Evolutionary conservation across 192 early-diverging fungal species (phyloP).

Genomic region (Linnemannia hyalina): DNA sequence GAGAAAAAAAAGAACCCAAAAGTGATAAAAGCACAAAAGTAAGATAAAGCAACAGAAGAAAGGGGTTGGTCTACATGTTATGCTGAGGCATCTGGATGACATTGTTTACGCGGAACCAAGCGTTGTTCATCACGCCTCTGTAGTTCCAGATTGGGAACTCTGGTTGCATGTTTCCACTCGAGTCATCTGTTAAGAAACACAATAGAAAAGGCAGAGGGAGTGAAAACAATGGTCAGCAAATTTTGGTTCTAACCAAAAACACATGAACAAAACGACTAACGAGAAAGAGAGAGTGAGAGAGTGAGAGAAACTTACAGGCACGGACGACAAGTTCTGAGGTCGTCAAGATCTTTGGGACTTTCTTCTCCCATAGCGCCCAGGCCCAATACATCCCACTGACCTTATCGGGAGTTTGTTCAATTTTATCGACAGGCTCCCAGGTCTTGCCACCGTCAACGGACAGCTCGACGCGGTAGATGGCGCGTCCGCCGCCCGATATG

Average conservation of each 20-base stretch:
- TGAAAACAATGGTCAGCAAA: neutral
- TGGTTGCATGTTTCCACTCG: slow-evolving; percentile 90
- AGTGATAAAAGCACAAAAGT: neutral
- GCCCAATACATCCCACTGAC: slow-evolving; percentile 74
- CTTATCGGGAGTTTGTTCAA: slow-evolving; percentile 58
- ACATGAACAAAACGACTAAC: neutral
- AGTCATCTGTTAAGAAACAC: slow-evolving; percentile 65
- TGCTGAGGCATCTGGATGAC: slow-evolving; percentile 36
- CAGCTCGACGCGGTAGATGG: slow-evolving; percentile 85
- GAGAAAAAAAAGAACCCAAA: neutral
- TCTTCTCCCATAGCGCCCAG: slow-evolving; percentile 87
- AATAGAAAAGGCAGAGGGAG: neutral
- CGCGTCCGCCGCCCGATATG: slow-evolving; percentile 80
- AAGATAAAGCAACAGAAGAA: neutral
- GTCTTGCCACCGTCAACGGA: slow-evolving; percentile 88
- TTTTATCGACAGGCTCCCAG: slow-evolving; percentile 82
- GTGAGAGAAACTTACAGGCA: slow-evolving; percentile 68
- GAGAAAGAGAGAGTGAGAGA: neutral
- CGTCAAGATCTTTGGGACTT: slow-evolving; percentile 58
- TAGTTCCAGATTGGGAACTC: slow-evolving; percentile 83
- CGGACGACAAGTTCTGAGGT: slow-evolving; percentile 78
- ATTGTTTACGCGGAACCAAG: slow-evolving; percentile 60
- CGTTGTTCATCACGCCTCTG: slow-evolving; percentile 85
- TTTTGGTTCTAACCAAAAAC: neutral
- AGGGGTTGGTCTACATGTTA: slow-evolving; percentile 20